Percentiles rank a stretch among this genome's conserved stretches.
Evolutionary conservation across 176 grass and related monocot genomes (phyloP).

Genomic region (sorghum (Sorghum bicolor)): DNA sequence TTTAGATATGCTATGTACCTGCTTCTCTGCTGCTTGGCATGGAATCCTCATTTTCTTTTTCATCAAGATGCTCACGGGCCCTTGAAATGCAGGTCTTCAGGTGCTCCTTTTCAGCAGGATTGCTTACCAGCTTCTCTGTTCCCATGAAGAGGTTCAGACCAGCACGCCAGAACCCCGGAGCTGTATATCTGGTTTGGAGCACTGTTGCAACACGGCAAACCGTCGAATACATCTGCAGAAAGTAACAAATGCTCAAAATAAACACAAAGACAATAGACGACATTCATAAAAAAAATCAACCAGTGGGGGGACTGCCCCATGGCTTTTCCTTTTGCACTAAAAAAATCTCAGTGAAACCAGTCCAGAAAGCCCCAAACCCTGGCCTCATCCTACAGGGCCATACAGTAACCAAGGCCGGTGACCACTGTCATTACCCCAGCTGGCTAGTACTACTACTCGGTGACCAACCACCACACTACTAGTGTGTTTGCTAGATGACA

Average conservation of each 20-base stretch:
- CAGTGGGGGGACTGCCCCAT: neutral
- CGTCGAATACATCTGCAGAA: conserved; percentile 63
- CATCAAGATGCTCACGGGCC: conserved; percentile 67
- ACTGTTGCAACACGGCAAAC: conserved; percentile 77
- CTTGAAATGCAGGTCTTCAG: conserved; percentile 67
- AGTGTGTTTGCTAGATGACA: neutral
- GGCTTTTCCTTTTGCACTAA: neutral
- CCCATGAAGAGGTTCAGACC: conserved; percentile 79
- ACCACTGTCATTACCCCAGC: neutral
- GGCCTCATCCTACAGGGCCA: neutral
- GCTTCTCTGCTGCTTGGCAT: conserved; percentile 47
- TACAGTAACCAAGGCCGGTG: neutral
- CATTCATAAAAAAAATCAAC: neutral
- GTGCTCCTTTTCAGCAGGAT: conserved; percentile 54
- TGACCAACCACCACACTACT: neutral
- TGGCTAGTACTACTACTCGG: neutral
- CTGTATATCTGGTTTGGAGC: conserved; percentile 87
- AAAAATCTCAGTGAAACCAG: neutral
- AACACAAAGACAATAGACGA: conserved; percentile 7
- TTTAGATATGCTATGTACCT: conserved; percentile 54
- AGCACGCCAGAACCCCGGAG: conserved; percentile 79
- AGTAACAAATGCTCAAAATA: neutral
- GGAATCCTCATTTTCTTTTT: conserved; percentile 60
- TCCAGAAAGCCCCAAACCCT: neutral
- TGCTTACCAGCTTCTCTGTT: conserved; percentile 59